These are phyloP conservation scores for Silene vulgaris DNA, from an alignment of 179 eudicot species.

Conservation along the genomic window DNA sequence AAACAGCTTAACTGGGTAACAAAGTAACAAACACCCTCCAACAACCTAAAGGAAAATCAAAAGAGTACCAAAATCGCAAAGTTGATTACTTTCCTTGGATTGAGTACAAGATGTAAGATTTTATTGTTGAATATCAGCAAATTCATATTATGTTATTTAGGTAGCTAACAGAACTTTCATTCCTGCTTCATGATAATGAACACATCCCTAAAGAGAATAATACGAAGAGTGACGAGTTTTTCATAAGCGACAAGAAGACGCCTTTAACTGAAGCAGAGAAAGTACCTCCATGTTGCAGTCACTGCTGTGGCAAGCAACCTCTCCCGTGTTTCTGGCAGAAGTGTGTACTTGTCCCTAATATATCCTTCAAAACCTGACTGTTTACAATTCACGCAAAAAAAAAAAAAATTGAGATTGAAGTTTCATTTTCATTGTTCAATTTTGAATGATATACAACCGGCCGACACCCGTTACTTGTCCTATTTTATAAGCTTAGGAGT, in stretches of 20 bases:
- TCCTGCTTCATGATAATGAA: neutral
- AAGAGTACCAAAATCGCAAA: too few species aligned
- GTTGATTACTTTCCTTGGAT: neutral
- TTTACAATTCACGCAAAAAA: slow-evolving; percentile 12
- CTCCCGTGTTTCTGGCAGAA: slow-evolving; percentile 85
- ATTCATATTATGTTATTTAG: neutral
- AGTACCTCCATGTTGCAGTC: slow-evolving; percentile 85
- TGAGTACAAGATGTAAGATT: neutral
- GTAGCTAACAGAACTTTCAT: neutral
- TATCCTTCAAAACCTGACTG: slow-evolving; percentile 99
- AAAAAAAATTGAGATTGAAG: neutral
- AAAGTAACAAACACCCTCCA: neutral
- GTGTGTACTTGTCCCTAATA: slow-evolving; percentile 70
- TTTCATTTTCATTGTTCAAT: too few species aligned
- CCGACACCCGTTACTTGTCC: neutral
- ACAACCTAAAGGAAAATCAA: too few species aligned
- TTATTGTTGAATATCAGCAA: neutral
- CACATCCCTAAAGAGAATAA: neutral
- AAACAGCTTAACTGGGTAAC: neutral
- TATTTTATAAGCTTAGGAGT: neutral
- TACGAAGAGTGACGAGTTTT: neutral
- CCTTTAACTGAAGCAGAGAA: neutral
- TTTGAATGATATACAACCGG: neutral
- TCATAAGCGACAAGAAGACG: neutral
- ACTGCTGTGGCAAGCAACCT: slow-evolving; percentile 90